Evolutionary conservation across 495 filamentous ascomycete species (phyloP).

Genomic region (Daldinia childiae): DNA sequence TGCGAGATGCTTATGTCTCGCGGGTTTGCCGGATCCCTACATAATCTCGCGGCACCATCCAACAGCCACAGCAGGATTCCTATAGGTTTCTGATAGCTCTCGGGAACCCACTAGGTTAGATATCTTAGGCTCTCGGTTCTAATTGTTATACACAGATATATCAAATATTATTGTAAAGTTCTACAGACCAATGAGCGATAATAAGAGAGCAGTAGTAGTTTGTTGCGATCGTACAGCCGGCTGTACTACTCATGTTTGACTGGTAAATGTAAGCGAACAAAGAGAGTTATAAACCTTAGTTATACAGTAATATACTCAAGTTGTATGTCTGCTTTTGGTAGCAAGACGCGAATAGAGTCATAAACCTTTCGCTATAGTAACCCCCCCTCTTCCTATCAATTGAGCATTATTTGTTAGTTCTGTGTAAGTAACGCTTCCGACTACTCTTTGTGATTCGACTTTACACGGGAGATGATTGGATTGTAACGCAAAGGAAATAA

Average conservation of each 20-base stretch:
- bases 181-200: slow-evolving; percentile 6
- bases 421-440: background rate
- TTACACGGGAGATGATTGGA: slow-evolving; percentile 12
- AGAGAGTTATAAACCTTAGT: slow-evolving; percentile 1
- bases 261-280: slow-evolving; percentile 21
- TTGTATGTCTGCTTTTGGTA: slow-evolving; percentile 1
- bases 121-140: slow-evolving; percentile 1
- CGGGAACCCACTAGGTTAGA: background rate
- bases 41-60: background rate
- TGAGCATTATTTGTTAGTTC: background rate
- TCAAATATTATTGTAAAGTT: slow-evolving; percentile 6
- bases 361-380: background rate
- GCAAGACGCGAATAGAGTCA: slow-evolving; percentile 2
- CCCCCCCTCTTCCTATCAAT: too few species aligned
- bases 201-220: background rate
- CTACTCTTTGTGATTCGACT: background rate
- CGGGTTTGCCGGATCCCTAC: background rate
- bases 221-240: slow-evolving; percentile 13
- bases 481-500: background rate
- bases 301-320: slow-evolving; percentile 1
- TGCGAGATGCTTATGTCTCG: slow-evolving; percentile 2
- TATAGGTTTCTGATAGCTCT: background rate
- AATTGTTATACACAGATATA: slow-evolving; percentile 3
- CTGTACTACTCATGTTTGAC: slow-evolving; percentile 22
- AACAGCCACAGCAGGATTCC: background rate